Evolutionary conservation across 108 stramenopile genomes (phyloP).

Genomic region (Skeletonema menzelii): DNA sequence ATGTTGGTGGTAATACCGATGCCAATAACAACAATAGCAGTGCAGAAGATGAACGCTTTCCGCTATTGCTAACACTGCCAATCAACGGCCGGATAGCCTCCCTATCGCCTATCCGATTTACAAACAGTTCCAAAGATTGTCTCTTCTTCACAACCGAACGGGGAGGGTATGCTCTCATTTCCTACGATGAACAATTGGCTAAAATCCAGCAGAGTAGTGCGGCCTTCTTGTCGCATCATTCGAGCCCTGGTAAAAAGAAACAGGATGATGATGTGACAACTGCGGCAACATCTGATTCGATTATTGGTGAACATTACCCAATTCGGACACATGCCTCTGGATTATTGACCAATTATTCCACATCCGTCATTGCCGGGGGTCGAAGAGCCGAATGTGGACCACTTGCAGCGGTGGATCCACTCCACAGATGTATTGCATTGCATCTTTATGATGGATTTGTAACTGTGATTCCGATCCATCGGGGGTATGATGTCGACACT

Average conservation of each 20-base stretch:
- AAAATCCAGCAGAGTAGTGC: neutral
- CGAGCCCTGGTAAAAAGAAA: neutral
- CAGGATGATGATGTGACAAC: neutral
- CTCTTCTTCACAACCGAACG: slow-evolving; percentile 78
- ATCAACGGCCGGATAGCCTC: slow-evolving; percentile 73
- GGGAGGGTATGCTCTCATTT: slow-evolving; percentile 71
- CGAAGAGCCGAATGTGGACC: slow-evolving; percentile 59
- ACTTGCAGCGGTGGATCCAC: slow-evolving; percentile 64
- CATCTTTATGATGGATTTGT: slow-evolving; percentile 78
- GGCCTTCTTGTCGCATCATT: neutral
- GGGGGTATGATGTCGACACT: slow-evolving; percentile 14
- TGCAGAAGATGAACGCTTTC: slow-evolving; percentile 54
- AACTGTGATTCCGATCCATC: slow-evolving; percentile 66
- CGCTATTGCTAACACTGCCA: slow-evolving; percentile 59
- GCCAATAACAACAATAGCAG: slow-evolving; percentile 1
- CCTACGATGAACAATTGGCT: slow-evolving; percentile 40
- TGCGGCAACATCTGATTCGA: neutral
- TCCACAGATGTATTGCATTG: slow-evolving; percentile 65
- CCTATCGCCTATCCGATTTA: slow-evolving; percentile 49
- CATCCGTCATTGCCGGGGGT: slow-evolving; percentile 41
- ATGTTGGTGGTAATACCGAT: neutral
- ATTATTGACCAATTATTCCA: slow-evolving; percentile 42
- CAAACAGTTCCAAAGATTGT: slow-evolving; percentile 31
- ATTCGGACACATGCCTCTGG: slow-evolving; percentile 60
- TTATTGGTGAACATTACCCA: slow-evolving; percentile 33